Evolutionary conservation across 2,329 filamentous ascomycete genomes (phyloP).

Genomic region (Botryotinia narcissicola): DNA sequence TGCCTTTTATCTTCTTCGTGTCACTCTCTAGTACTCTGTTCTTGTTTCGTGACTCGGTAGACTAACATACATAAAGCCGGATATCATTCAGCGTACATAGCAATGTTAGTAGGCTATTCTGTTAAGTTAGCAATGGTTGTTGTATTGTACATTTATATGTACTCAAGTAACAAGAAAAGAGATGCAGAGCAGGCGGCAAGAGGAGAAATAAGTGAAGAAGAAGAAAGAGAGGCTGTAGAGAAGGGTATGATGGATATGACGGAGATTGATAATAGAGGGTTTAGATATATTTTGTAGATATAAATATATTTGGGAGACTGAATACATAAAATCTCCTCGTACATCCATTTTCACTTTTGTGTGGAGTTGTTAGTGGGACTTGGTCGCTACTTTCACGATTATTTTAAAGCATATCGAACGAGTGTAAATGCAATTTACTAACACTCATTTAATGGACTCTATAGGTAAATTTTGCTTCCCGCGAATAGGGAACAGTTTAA

Average conservation of each 20-base stretch:
- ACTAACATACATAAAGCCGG: conserved; percentile 33
- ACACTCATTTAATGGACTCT: not conserved
- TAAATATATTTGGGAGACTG: not conserved
- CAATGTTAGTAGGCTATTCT: conserved; percentile 54
- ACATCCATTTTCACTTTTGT: fast-evolving
- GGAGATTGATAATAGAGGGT: conserved; percentile 54
- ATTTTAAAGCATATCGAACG: not conserved
- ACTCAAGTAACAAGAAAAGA: conserved; percentile 50
- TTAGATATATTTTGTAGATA: conserved; percentile 48
- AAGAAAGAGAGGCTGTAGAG: conserved; percentile 52
- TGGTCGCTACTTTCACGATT: not conserved
- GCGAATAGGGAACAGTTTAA: too few species aligned
- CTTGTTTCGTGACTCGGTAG: not conserved
- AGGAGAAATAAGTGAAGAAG: conserved; percentile 39
- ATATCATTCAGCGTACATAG: conserved; percentile 37
- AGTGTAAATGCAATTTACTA: not conserved
- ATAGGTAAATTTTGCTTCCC: too few species aligned
- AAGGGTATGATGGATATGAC: conserved; percentile 55
- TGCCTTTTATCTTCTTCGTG: not conserved
- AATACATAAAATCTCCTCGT: too few species aligned
- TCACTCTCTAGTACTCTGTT: not conserved
- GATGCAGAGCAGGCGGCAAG: conserved; percentile 45
- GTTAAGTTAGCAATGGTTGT: conserved; percentile 51
- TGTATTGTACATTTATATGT: conserved; percentile 56
- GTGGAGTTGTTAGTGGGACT: not conserved